Evolutionary conservation across 306 rosid genomes (phyloP).

Genomic region (Neltuma alba): DNA sequence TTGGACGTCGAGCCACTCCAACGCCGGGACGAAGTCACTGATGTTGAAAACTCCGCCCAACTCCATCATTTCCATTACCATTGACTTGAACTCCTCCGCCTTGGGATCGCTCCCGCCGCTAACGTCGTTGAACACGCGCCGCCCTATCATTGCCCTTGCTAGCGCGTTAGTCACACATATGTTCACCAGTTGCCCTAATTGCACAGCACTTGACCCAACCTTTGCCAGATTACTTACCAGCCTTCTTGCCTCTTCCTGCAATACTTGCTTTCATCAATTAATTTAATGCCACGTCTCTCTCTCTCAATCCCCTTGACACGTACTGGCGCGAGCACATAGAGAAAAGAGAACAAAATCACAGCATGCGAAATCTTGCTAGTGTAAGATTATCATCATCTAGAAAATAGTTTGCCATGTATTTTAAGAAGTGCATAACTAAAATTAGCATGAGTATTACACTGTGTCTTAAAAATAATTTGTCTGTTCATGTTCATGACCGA

Average conservation of each 20-base stretch:
- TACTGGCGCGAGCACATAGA: too few relatives aligned
- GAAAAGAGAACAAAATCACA: too few relatives aligned
- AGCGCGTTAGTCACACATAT: neutral
- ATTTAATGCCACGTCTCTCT: neutral
- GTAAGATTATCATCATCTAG: too few relatives aligned
- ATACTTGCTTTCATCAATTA: neutral
- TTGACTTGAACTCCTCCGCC: slow-evolving; percentile 7
- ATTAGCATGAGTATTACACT: too few relatives aligned
- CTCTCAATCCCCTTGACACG: too few relatives aligned
- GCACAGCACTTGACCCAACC: neutral
- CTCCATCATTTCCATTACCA: slow-evolving; percentile 6
- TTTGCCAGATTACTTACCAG: neutral
- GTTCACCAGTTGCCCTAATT: neutral
- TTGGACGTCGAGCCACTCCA: neutral
- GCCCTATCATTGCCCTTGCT: slow-evolving; percentile 1
- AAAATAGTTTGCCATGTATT: too few relatives aligned
- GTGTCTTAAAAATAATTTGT: too few relatives aligned
- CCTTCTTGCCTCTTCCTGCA: neutral
- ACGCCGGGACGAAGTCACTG: neutral
- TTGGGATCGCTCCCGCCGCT: neutral
- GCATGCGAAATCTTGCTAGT: too few relatives aligned
- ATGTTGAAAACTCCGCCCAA: neutral
- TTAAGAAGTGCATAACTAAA: too few relatives aligned
- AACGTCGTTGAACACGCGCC: neutral
- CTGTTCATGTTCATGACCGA: too few relatives aligned